Base-by-base conservation (phyloP, 2,329 filamentous ascomycete species). In the Leptographium flavum region DNA sequence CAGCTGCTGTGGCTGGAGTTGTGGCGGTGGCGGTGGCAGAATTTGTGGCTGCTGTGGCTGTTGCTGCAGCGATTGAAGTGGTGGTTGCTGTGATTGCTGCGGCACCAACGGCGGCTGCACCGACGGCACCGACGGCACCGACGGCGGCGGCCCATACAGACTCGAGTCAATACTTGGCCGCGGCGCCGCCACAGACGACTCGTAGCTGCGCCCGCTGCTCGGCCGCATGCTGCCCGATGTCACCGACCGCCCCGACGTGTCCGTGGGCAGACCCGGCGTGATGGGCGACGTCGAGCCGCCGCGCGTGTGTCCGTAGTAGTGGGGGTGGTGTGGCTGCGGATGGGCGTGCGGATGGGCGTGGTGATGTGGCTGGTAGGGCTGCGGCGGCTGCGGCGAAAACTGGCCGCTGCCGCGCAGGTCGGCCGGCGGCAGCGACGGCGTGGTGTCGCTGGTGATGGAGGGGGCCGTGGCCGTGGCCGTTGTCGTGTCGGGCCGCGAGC, bases 391-490 rank as follows among this genome's bases (percentile, higher is more conserved):
- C 13, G 45, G 9, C 60, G 39, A 68, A 77, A 85, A 79, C 43
- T 80, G 77, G 25, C 76, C 80, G 56, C 79, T 85, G 53, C 76
- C 68, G 43, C 79, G 76, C 51, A 73, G 73, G 43, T 67, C 66
- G 57, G 82, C 83, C 47, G 86, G 81, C 3, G 77, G 75, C 3
- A 81, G 58, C 45, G 68, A 73, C 0, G 81, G 81, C 5, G 74
- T 75, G 25, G 68, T 63, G 33, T 84, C 81, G 52, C 73, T 75
- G 49, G 74, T 78, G 43, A 81, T 54, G 1, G 80, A 85, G 33
- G n/a, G n/a, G n/a, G n/a, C n/a, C n/a, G n/a, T n/a, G n/a, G n/a
- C n/a, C n/a, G n/a, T n/a, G n/a, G n/a, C n/a, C n/a, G n/a, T n/a
- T n/a, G n/a, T n/a, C 10, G 56, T 58, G 19, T 76, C 73, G 22